phyloP scores from a whole-genome alignment of 495 filamentous ascomycete species.

The Aspergillus asperescens region DNA sequence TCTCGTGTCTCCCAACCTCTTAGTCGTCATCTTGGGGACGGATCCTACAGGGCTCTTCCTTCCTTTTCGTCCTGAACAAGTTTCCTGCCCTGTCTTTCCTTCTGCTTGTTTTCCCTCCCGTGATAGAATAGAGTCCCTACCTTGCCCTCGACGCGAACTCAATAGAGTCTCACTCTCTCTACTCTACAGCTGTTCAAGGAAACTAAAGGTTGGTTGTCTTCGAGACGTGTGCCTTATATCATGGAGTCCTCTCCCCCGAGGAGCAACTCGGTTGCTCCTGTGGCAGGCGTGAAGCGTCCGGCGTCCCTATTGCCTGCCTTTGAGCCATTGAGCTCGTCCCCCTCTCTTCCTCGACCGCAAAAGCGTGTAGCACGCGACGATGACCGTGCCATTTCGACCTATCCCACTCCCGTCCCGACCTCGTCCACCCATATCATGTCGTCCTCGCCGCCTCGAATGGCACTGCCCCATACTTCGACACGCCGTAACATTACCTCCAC shows the following conservation, averaged over 20 bases:
- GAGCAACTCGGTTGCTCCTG: conserved; percentile 35
- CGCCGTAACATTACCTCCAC: conserved; percentile 60
- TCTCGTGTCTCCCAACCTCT: conserved; percentile 21
- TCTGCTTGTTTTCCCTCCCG: conserved; percentile 1
- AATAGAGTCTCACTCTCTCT: conserved; percentile 14
- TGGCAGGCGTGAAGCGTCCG: conserved; percentile 68
- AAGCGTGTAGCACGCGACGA: conserved; percentile 63
- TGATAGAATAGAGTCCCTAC: conserved; percentile 14
- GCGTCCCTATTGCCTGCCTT: conserved; percentile 85
- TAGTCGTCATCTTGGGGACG: conserved; percentile 17
- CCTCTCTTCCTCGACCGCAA: conserved; percentile 65
- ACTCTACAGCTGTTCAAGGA: conserved; percentile 5
- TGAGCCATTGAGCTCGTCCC: conserved; percentile 87
- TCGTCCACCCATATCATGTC: conserved; percentile 89
- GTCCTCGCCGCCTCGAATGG: conserved; percentile 69
- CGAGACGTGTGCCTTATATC: conserved; percentile 10
- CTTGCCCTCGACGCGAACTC: conserved; percentile 19
- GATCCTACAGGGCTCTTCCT: conserved; percentile 17
- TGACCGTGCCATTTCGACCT: conserved; percentile 34
- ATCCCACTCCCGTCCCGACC: conserved; percentile 89
- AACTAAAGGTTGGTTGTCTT: conserved; percentile 1
- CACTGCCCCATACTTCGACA: conserved; percentile 28
- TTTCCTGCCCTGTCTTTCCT: conserved; percentile 13
- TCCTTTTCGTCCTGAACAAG: conserved; percentile 20
- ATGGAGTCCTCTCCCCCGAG: conserved; percentile 47